phyloP scores from a whole-genome alignment of 2,329 filamentous ascomycete genomes.

The Penicillium thymicola region DNA sequence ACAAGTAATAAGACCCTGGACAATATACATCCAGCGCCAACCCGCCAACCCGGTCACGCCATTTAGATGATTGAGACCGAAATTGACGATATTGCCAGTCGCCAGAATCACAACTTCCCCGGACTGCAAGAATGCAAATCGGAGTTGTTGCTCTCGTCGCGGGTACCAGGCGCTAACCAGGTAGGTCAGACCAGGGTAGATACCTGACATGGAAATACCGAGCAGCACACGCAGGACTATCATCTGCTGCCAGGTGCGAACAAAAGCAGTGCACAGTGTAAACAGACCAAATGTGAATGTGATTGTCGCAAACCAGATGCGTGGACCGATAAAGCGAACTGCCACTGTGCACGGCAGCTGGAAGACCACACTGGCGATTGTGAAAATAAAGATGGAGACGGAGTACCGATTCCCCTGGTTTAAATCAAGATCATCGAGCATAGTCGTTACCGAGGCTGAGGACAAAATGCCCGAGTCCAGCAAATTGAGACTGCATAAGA shows the following conservation, averaged over 20 bases:
- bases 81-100: constrained; percentile 66
- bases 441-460: constrained; percentile 65
- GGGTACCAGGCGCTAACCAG: constrained; percentile 59
- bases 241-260: constrained; percentile 67
- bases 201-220: constrained; percentile 58
- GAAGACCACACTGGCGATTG: constrained; percentile 64
- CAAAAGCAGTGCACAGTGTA: constrained; percentile 66
- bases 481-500: constrained; percentile 67
- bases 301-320: constrained; percentile 59
- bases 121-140: constrained; percentile 63
- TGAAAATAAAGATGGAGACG: constrained; percentile 71
- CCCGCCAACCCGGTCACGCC: constrained; percentile 56
- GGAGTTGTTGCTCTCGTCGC: constrained; percentile 61
- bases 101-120: constrained; percentile 64
- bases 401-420: constrained; percentile 62
- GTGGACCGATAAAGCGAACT: constrained; percentile 62
- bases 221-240: constrained; percentile 64
- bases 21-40: constrained; percentile 68
- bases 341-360: constrained; percentile 67
- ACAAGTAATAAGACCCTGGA: constrained; percentile 61
- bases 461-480: constrained; percentile 69
- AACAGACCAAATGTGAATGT: constrained; percentile 62
- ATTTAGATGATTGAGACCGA: constrained; percentile 62
- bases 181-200: constrained; percentile 46
- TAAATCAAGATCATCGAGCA: constrained; percentile 62